A percentile compares a stretch with the other conserved stretches of the same genome.
Evolutionary conservation across 805 yeast species (phyloP).

Genomic region (Candida golubevii): DNA sequence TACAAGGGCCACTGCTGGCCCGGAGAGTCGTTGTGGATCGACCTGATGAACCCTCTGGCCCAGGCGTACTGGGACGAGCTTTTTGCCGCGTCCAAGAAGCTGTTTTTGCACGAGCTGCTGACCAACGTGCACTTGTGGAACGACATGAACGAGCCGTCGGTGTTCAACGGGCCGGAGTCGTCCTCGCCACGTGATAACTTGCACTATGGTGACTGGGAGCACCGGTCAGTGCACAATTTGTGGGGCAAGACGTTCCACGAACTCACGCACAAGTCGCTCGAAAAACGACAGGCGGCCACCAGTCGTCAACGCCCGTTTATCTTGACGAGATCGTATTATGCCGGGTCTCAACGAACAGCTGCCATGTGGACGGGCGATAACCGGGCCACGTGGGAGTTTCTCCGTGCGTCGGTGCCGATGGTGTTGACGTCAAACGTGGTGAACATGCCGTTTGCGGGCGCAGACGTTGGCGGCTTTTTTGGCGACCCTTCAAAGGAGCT

Average conservation of each 20-base stretch:
- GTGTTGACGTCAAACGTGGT: constrained; percentile 71
- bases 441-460: constrained; percentile 91
- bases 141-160: constrained; percentile 97
- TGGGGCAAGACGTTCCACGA: constrained; percentile 80
- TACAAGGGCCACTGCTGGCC: constrained; percentile 97
- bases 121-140: constrained; percentile 86
- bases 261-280: constrained; percentile 67
- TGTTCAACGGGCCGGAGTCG: constrained; percentile 93
- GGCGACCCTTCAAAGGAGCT: constrained; percentile 83
- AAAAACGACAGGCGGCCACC: constrained; percentile 42
- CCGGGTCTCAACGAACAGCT: constrained; percentile 88
- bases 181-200: constrained; percentile 77
- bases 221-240: constrained; percentile 84
- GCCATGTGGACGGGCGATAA: constrained; percentile 99
- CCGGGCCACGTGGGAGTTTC: constrained; percentile 86
- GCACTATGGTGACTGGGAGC: constrained; percentile 81
- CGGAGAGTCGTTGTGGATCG: constrained; percentile 93
- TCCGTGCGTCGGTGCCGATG: constrained; percentile 82
- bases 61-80: constrained; percentile 56
- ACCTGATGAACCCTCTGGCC: constrained; percentile 65
- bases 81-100: constrained; percentile 36
- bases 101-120: constrained; percentile 39
- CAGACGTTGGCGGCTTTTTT: constrained; percentile 96
- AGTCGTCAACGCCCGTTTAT: constrained; percentile 73
- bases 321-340: constrained; percentile 77